These are phyloP conservation scores for Alternaria dauci DNA, from an alignment of 2,329 filamentous ascomycete genomes.

Conservation along the genomic window DNA sequence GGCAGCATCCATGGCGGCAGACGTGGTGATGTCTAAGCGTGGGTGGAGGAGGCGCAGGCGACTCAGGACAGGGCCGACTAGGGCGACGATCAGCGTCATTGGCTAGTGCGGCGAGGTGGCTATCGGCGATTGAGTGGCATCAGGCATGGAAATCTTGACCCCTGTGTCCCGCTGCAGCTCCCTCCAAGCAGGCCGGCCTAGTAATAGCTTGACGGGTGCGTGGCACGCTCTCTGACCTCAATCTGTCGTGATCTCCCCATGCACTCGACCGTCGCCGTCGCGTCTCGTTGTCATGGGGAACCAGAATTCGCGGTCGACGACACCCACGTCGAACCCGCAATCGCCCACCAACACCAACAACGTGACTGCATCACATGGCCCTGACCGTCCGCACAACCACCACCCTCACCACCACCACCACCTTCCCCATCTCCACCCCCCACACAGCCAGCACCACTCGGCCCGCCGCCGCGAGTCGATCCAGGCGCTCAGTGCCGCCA, in stretches of 20 bases:
- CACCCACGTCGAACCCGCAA: slow-evolving; percentile 34
- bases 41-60: not conserved
- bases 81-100: slow-evolving; percentile 17
- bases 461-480: slow-evolving; percentile 52
- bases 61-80: slow-evolving; percentile 1
- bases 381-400: slow-evolving; percentile 17
- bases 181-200: slow-evolving; percentile 20
- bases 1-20: slow-evolving; percentile 37
- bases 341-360: slow-evolving; percentile 27
- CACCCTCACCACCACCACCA: slow-evolving; percentile 16
- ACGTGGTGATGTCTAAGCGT: not conserved
- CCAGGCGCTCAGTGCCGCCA: slow-evolving; percentile 49
- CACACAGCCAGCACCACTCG: slow-evolving; percentile 30
- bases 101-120: slow-evolving; percentile 22
- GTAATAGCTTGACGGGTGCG: slow-evolving; percentile 15
- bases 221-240: slow-evolving; percentile 6
- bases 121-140: slow-evolving; percentile 2
- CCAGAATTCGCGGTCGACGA: slow-evolving; percentile 41
- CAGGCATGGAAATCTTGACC: slow-evolving; percentile 24
- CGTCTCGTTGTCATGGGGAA: slow-evolving; percentile 41
- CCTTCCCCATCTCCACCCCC: slow-evolving; percentile 21
- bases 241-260: not conserved
- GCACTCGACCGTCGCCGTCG: not conserved
- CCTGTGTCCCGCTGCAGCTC: slow-evolving; percentile 34
- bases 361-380: slow-evolving; percentile 34